Evolutionary conservation across 1,284 basidiomycete genomes (phyloP), one percentile per base, ranked within the genome.

Genomic region (Heterobasidion irregulare): DNA sequence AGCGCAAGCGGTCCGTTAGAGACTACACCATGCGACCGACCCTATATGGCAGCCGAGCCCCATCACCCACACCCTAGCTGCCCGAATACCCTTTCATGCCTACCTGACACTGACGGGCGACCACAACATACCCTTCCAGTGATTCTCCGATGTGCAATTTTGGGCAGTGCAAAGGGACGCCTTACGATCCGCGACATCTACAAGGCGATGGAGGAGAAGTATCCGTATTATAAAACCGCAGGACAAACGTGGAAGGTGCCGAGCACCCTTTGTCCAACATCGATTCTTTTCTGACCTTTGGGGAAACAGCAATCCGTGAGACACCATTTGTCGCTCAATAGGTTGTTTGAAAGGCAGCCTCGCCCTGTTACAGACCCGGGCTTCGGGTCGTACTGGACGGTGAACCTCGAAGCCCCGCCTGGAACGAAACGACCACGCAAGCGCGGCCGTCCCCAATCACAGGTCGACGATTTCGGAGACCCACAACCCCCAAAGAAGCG

Each of bases 341-440:
- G 85, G 50, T 69, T 90, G 7, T 90, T 90, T 62, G 88, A 90
- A 67, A 77, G 86, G 53, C 84, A 88, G 61, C 83, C 85, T 18
- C 78, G 88, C 53, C 88, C 88, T 8, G 84, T 85, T 2, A 87
- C 86, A 26, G 87, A 90, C 65, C 88, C 88, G 12, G 88, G 87
- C 7, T 89, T 89, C 65, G 87, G 87, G 34, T 90, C 87, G 15
- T 89, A 90, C 64, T 90, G 87, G 87, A 89, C 86, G 35, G 87
- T 90, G 16, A 90, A 90, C 66, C 75, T 90, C 16, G 69, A 78
- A 53, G 88, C 87, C 16, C 87, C 88, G 13, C 88, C 86, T 2
- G 88, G 87, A 19, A 89, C 88, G 2, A 90, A 90, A 68, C 79
- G 88, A 56, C 87, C 88, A 36, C 79, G 88, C 18, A 90, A 90